Conservation (phyloP, 2,329 filamentous ascomycete species). For the Colletotrichum musicola region DNA sequence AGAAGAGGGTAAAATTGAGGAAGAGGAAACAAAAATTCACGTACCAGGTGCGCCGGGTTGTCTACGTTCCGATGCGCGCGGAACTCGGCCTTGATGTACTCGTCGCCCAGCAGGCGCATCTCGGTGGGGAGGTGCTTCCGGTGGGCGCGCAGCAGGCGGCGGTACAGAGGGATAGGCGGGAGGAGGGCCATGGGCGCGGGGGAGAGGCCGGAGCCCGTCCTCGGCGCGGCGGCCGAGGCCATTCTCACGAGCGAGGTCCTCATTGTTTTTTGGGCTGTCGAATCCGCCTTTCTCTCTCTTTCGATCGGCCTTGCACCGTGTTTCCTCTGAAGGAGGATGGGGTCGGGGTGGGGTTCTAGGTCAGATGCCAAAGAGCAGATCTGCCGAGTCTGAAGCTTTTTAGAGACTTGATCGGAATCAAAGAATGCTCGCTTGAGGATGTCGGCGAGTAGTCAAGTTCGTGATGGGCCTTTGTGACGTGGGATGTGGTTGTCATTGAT, state of each 20-base stretch:
- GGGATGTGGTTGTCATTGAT: too few relatives aligned
- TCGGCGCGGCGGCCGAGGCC: conserved; percentile 52
- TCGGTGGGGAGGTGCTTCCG: conserved; percentile 81
- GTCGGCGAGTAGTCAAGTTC: too few relatives aligned
- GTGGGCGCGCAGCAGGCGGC: conserved; percentile 87
- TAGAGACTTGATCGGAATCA: too few relatives aligned
- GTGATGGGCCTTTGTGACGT: too few relatives aligned
- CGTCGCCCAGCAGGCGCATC: conserved; percentile 86
- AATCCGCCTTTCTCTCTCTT: too few relatives aligned
- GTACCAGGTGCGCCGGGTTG: conserved; percentile 90
- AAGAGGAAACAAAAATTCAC: conserved; percentile 44
- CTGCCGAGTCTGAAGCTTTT: fast-evolving
- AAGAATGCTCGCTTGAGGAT: too few relatives aligned
- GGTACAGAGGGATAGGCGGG: conserved; percentile 90
- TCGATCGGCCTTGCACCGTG: too few relatives aligned
- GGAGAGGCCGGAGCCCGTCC: conserved; percentile 47
- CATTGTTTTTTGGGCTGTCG: conserved; percentile 15
- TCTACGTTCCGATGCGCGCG: conserved; percentile 85
- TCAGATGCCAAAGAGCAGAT: too few relatives aligned
- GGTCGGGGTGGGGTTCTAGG: too few relatives aligned
- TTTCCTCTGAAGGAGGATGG: too few relatives aligned
- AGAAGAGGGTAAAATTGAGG: too few relatives aligned
- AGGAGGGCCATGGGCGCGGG: conserved; percentile 75
- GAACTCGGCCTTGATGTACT: conserved; percentile 95
- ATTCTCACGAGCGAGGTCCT: conserved; percentile 39